Evolutionary conservation across 148 eudicot genomes (phyloP), one percentile per base, ranked within the genome.

Genomic region (Fagopyrum tataricum): DNA sequence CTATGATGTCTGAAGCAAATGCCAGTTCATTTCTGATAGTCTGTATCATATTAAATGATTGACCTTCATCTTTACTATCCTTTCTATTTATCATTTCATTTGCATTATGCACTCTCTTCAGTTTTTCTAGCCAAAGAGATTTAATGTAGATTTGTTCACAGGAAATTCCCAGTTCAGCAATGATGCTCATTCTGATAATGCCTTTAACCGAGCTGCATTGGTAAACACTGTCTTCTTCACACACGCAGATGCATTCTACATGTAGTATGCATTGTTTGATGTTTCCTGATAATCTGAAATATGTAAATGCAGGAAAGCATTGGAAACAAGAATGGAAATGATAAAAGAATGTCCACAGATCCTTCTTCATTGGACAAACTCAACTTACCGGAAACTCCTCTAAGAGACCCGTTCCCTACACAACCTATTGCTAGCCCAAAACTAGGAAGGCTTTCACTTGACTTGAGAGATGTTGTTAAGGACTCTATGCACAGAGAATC

Each of bases 391-490:
- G 93, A 92, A 74, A 84, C 84, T 67, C 90, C 89, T 74, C 81
- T 90, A 61, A 82, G 79, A 69, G 91, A 88, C 72, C 82, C 86
- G 1, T 58, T 84, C 43, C 78, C 81, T 81, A 84, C 79, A 80
- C 86, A 81, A 80, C 76, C 87, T 31, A 78, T 78, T 77, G 80
- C 86, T 37, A 87, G 89, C 59, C 85, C 89, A 21, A 86, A 79
- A 71, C 82, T 74, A 67, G 90, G 84, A 51, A 84, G 88, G 41
- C 89, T 79, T 39, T 80, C 82, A 46, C 76, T 87, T 70, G 86
- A 90, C 74, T 85, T 91, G 70, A 89, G 87, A 13, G 84, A 90
- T 70, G 81, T 90, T 59, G 97, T 90, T 56, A 90, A 92, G 82
- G 92, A 88, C 80, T 90, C 97, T 6, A 90, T 91, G 91, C 73